Conservation (phyloP, 192 early-diverging fungal genomes). For the Chytriomyces sp. region DNA sequence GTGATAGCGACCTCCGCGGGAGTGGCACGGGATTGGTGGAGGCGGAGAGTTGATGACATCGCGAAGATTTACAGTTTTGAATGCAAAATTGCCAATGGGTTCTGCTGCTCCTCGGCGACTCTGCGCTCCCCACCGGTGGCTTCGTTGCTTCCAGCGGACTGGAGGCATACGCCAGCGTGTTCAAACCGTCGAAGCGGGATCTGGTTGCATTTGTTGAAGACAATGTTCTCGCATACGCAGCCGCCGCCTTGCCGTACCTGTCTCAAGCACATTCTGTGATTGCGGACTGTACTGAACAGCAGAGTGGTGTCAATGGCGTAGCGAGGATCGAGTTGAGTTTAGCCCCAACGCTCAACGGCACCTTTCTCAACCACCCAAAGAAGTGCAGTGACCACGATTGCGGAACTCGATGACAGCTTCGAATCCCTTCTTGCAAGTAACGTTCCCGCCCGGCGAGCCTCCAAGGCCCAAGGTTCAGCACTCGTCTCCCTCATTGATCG, state of each 20-base stretch:
- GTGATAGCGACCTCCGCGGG: too few relatives aligned
- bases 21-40: too few relatives aligned
- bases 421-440: conserved; percentile 41
- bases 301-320: too few relatives aligned
- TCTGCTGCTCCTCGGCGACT: conserved; percentile 85
- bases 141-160: conserved; percentile 93
- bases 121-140: conserved; percentile 90
- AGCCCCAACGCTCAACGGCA: too few relatives aligned
- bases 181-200: background rate
- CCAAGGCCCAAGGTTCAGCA: conserved; percentile 68
- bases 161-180: conserved; percentile 78
- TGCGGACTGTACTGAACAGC: too few relatives aligned
- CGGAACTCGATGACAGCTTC: conserved; percentile 4
- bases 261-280: background rate
- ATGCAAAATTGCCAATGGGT: conserved; percentile 73
- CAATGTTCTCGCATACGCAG: conserved; percentile 2
- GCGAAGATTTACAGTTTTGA: too few relatives aligned
- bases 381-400: background rate
- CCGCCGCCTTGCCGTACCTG: conserved; percentile 8
- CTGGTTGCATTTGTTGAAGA: background rate
- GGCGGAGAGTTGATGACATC: too few relatives aligned
- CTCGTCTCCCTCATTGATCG: conserved; percentile 20
- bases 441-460: conserved; percentile 66
- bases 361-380: too few relatives aligned
- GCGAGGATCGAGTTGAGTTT: too few relatives aligned